Percentiles rank a stretch among this genome's conserved stretches.
phyloP scores from a whole-genome alignment of 805 yeast genomes.

The Saccharomyces cerevisiae region DNA sequence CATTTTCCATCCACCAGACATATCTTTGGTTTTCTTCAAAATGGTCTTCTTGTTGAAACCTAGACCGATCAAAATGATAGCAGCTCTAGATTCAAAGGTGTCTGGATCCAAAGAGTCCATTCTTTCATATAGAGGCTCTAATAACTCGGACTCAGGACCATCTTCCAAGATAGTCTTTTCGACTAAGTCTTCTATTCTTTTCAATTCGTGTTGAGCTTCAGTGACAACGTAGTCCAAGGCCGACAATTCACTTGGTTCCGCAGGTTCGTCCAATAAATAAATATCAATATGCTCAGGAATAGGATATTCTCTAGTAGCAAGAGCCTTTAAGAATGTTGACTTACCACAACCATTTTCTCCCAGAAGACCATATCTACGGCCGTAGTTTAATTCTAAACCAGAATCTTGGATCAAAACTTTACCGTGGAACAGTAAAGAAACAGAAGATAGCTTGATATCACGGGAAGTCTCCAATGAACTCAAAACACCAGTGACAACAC shows the following conservation, averaged over 20 bases:
- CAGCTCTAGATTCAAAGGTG: conserved; percentile 94
- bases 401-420: conserved; percentile 93
- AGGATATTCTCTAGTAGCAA: conserved; percentile 95
- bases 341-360: conserved; percentile 99
- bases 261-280: conserved; percentile 93
- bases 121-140: conserved; percentile 89
- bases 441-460: conserved; percentile 86
- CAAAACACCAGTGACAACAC: conserved; percentile 96
- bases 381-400: conserved; percentile 84
- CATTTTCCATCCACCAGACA: conserved; percentile 99
- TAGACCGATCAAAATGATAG: conserved; percentile 90
- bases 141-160: conserved; percentile 83
- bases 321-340: conserved; percentile 84
- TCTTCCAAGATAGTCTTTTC: conserved; percentile 83
- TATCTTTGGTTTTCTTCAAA: conserved; percentile 89
- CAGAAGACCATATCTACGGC: conserved; percentile 93
- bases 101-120: conserved; percentile 93
- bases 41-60: conserved; percentile 88
- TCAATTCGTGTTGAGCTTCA: conserved; percentile 91
- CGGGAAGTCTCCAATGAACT: conserved; percentile 83
- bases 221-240: conserved; percentile 94
- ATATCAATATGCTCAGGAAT: conserved; percentile 87
- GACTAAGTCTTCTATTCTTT: conserved; percentile 81
- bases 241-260: conserved; percentile 83
- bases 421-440: conserved; percentile 93